phyloP scores from a whole-genome alignment of 306 rosid genomes.

The Quercus berberidifolia region DNA sequence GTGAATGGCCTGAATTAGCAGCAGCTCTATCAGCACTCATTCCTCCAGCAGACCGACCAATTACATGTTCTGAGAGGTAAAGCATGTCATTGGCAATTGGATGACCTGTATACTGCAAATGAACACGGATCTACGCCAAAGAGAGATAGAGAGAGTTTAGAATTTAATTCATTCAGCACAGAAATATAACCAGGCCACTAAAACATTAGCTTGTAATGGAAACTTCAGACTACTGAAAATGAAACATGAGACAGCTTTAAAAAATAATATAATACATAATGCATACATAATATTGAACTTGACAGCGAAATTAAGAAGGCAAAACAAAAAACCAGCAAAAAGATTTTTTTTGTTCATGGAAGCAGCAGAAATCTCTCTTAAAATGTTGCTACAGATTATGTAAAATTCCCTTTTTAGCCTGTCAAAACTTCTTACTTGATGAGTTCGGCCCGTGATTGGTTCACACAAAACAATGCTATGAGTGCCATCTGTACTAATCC shows the following conservation, averaged over 20 bases:
- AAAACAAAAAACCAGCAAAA: background rate
- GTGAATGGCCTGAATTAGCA: slow-evolving; percentile 31
- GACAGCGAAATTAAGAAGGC: background rate
- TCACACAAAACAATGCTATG: slow-evolving; percentile 75
- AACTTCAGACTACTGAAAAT: background rate
- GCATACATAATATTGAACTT: background rate
- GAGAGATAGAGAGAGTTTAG: background rate
- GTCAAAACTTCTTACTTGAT: slow-evolving; percentile 50
- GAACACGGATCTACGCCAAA: slow-evolving; percentile 76
- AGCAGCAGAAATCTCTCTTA: background rate
- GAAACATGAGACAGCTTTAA: background rate
- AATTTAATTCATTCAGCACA: background rate
- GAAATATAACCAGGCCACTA: background rate
- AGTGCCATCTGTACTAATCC: slow-evolving; percentile 60
- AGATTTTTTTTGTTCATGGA: background rate
- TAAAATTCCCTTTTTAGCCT: background rate
- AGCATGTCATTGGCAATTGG: slow-evolving; percentile 85
- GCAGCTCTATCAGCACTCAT: slow-evolving; percentile 62
- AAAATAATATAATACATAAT: background rate
- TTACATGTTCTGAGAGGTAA: slow-evolving; percentile 52
- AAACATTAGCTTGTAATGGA: background rate
- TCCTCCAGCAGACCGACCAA: slow-evolving; percentile 40
- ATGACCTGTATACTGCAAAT: slow-evolving; percentile 70
- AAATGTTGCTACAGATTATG: background rate
- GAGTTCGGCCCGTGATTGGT: slow-evolving; percentile 86